phyloP scores from a whole-genome alignment of 768 basidiomycete genomes.

The Lactarius hatsudake region DNA sequence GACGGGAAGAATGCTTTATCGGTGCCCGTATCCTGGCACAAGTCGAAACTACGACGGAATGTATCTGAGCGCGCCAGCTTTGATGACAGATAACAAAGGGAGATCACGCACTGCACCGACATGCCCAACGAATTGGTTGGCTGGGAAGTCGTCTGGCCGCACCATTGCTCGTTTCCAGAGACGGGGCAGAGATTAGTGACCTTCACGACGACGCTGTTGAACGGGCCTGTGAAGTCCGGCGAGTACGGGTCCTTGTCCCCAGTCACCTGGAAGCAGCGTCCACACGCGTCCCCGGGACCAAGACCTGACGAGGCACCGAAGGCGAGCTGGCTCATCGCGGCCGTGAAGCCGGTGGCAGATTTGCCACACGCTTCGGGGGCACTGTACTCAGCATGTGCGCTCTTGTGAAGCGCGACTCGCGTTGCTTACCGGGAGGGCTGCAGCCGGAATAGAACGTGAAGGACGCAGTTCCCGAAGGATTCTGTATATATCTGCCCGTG shows the following conservation, averaged over 20 bases:
- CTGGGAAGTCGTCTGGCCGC: constrained; percentile 47
- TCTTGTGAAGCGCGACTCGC: background rate
- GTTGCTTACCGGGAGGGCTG: constrained; percentile 41
- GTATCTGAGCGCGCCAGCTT: background rate
- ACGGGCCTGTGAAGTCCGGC: constrained; percentile 48
- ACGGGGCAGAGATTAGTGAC: constrained; percentile 46
- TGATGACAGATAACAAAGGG: background rate
- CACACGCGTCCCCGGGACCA: constrained; percentile 59
- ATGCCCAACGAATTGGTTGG: constrained; percentile 43
- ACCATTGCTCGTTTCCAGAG: constrained; percentile 51
- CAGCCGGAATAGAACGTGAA: constrained; percentile 59
- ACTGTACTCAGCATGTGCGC: background rate
- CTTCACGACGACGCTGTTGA: constrained; percentile 55
- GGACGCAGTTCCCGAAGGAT: constrained; percentile 49
- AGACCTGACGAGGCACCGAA: constrained; percentile 50
- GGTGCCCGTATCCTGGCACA: constrained; percentile 58
- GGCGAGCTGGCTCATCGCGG: constrained; percentile 55
- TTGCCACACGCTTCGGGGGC: constrained; percentile 48
- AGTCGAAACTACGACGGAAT: constrained; percentile 48
- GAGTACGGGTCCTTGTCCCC: constrained; percentile 51
- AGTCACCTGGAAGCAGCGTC: constrained; percentile 57
- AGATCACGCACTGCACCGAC: constrained; percentile 47
- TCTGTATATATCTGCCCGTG: constrained; percentile 53
- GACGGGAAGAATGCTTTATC: constrained; percentile 53
- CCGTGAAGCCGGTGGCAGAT: constrained; percentile 48